Evolutionary conservation across 2,329 filamentous ascomycete species (phyloP).

Genomic region (Gnomoniopsis sp.): DNA sequence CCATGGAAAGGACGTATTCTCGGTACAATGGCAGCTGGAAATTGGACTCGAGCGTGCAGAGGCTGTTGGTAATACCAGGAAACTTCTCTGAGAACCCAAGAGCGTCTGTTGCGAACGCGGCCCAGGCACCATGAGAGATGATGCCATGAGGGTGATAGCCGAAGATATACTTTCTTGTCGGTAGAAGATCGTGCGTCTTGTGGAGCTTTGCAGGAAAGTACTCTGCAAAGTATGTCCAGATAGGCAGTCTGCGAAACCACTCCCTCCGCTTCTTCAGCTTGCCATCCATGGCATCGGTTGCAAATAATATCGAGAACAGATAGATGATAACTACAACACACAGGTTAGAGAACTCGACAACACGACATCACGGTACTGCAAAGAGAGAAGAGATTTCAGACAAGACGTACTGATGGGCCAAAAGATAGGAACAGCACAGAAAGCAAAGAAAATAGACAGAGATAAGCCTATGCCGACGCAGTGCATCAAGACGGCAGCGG

Average conservation of each 20-base stretch:
- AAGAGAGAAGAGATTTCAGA: too few species aligned
- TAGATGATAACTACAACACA: conserved; percentile 57
- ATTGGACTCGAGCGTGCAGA: conserved; percentile 92
- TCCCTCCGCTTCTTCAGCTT: conserved; percentile 71
- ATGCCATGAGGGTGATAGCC: conserved; percentile 98
- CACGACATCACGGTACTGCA: neutral
- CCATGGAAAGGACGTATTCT: conserved; percentile 88
- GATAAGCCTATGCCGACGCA: conserved; percentile 67
- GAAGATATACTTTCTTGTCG: conserved; percentile 90
- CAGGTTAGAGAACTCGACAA: neutral
- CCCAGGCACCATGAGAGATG: conserved; percentile 94
- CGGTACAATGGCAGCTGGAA: conserved; percentile 92
- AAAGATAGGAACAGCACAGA: conserved; percentile 84
- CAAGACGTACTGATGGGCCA: conserved; percentile 62
- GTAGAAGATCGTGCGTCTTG: conserved; percentile 73
- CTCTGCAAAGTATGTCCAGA: conserved; percentile 87
- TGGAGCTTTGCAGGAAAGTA: conserved; percentile 91
- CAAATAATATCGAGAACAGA: conserved; percentile 78
- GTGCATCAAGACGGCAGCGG: conserved; percentile 72
- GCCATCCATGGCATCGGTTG: conserved; percentile 73
- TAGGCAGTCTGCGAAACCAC: conserved; percentile 65
- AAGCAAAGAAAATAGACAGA: conserved; percentile 81
- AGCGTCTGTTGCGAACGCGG: conserved; percentile 85
- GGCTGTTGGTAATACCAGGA: conserved; percentile 89
- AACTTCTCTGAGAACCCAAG: conserved; percentile 84